Conservation (phyloP, 495 filamentous ascomycete species). For the Xylaria sp. region DNA sequence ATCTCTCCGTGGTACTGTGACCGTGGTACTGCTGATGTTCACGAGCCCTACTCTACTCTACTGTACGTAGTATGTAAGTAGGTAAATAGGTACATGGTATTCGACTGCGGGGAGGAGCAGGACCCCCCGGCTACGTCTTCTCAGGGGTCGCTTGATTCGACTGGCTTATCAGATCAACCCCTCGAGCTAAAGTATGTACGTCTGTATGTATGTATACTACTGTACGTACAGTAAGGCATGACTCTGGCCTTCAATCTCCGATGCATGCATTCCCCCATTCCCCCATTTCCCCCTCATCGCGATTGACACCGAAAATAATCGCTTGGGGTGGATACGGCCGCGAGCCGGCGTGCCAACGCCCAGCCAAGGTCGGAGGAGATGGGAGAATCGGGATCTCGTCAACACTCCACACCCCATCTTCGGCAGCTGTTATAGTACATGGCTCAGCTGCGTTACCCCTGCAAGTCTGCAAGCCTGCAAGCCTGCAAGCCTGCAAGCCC, state of each 20-base stretch:
- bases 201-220: too few species aligned
- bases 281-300: constrained; percentile 19
- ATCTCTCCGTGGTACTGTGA: constrained; percentile 13
- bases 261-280: constrained; percentile 25
- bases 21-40: constrained; percentile 5
- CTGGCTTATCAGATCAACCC: constrained; percentile 23
- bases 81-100: too few species aligned
- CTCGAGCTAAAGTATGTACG: too few species aligned
- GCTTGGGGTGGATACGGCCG: constrained; percentile 23
- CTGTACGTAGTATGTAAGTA: too few species aligned
- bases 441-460: constrained; percentile 25
- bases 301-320: constrained; percentile 18
- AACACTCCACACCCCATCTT: constrained; percentile 23
- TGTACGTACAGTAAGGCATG: constrained; percentile 15
- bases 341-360: constrained; percentile 6
- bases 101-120: constrained; percentile 14
- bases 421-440: constrained; percentile 24
- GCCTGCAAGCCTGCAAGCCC: constrained; percentile 19
- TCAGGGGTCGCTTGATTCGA: neutral
- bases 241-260: constrained; percentile 24
- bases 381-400: constrained; percentile 26
- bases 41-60: too few species aligned
- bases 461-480: constrained; percentile 17
- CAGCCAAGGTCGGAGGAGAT: constrained; percentile 11
- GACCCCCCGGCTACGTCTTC: neutral